phyloP scores from a whole-genome alignment of 2,329 filamentous ascomycete genomes.

The Pestalotiopsis sp. region DNA sequence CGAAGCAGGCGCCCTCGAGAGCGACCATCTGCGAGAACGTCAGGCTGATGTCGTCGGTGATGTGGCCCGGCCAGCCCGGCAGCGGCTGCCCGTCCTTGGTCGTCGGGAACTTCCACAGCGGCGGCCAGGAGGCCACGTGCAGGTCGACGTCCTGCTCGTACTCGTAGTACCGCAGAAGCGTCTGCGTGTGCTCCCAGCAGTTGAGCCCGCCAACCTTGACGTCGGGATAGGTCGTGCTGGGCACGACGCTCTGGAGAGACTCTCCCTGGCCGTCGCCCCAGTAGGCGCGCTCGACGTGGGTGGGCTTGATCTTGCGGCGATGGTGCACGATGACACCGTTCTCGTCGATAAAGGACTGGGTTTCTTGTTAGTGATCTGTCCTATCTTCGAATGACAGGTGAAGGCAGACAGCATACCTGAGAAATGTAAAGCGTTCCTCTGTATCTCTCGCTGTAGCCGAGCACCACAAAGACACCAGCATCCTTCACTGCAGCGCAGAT shows the following conservation, averaged over 20 bases:
- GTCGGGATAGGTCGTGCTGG: constrained; percentile 40
- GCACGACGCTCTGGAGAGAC: constrained; percentile 53
- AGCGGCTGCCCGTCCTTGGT: not conserved
- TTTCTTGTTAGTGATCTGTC: not conserved
- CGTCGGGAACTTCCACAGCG: not conserved
- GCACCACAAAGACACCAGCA: constrained; percentile 46
- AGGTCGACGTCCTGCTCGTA: constrained; percentile 37
- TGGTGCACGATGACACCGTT: constrained; percentile 47
- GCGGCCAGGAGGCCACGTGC: constrained; percentile 35
- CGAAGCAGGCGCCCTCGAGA: not conserved
- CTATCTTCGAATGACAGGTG: not conserved
- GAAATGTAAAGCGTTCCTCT: constrained; percentile 36
- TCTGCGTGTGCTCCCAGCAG: constrained; percentile 43
- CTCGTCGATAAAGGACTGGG: constrained; percentile 54
- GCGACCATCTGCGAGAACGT: not conserved
- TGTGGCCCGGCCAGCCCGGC: not conserved
- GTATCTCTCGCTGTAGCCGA: constrained; percentile 53
- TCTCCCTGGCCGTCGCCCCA: constrained; percentile 61
- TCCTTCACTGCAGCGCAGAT: constrained; percentile 43
- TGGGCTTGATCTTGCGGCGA: constrained; percentile 54
- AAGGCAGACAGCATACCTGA: not conserved
- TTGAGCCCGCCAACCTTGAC: constrained; percentile 56
- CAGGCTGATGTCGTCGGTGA: not conserved
- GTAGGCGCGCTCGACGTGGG: constrained; percentile 47
- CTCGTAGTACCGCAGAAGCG: constrained; percentile 42